A percentile compares a stretch with the other conserved stretches of the same genome.
Conservation (phyloP, 2,329 filamentous ascomycete species). For the Trichoderma aggressivum region DNA sequence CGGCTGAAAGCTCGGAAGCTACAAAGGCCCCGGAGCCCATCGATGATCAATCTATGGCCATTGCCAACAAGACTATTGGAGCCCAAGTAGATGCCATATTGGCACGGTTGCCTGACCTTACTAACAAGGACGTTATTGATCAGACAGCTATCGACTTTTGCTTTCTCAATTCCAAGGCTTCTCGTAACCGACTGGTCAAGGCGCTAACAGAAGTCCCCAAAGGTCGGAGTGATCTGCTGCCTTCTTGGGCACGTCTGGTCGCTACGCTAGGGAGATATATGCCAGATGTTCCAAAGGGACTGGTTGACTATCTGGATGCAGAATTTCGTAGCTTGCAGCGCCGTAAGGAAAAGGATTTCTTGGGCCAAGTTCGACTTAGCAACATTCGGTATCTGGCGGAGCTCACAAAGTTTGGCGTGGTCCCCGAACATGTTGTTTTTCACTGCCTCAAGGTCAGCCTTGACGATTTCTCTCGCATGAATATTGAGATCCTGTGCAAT, state of each 20-base stretch:
- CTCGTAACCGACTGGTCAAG: slow-evolving; percentile 89
- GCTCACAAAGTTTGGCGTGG: slow-evolving; percentile 95
- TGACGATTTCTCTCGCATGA: slow-evolving; percentile 97
- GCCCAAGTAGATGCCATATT: slow-evolving; percentile 93
- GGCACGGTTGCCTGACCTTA: slow-evolving; percentile 82
- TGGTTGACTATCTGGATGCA: slow-evolving; percentile 89
- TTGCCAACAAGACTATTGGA: slow-evolving; percentile 95
- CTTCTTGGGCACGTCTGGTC: slow-evolving; percentile 86
- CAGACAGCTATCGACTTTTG: slow-evolving; percentile 95
- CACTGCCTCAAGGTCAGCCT: slow-evolving; percentile 97
- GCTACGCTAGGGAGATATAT: slow-evolving; percentile 93
- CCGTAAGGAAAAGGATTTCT: slow-evolving; percentile 95
- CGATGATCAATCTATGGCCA: slow-evolving; percentile 88
- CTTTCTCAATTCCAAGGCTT: slow-evolving; percentile 97
- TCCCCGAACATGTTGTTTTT: slow-evolving; percentile 97
- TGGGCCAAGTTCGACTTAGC: slow-evolving; percentile 86
- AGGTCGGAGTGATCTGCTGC: slow-evolving; percentile 84
- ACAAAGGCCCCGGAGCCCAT: slow-evolving; percentile 51
- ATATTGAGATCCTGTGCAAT: slow-evolving; percentile 97
- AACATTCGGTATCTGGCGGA: slow-evolving; percentile 98
- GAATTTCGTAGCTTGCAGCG: slow-evolving; percentile 96
- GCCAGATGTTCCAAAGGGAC: slow-evolving; percentile 85
- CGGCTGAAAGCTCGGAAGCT: slow-evolving; percentile 45
- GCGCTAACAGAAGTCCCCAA: slow-evolving; percentile 93
- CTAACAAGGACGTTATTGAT: slow-evolving; percentile 87